Conservation (phyloP, 129 eudicot genomes). For the Rutidosis leptorrhynchoides region DNA sequence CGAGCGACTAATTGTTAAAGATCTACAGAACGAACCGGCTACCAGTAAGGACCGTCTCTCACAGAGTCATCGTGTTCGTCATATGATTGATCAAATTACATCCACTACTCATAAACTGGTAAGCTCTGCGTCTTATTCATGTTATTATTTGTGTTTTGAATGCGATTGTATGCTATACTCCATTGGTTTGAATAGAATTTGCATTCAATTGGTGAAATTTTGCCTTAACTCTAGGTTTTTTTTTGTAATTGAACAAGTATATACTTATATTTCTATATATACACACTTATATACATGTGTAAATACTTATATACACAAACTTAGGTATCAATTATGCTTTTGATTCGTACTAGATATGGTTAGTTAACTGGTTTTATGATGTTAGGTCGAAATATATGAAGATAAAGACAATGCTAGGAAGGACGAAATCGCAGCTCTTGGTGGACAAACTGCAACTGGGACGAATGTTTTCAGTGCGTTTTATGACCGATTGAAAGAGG, state of each 20-base stretch:
- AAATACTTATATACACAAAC: too few relatives aligned
- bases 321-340: background rate
- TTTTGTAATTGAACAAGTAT: background rate
- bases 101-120: slow-evolving; percentile 71
- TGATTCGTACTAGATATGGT: slow-evolving; percentile 13
- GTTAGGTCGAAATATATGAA: slow-evolving; percentile 83
- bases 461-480: slow-evolving; percentile 88
- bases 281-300: too few relatives aligned
- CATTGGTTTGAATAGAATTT: background rate
- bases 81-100: slow-evolving; percentile 73
- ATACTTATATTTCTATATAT: too few relatives aligned
- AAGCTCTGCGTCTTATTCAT: background rate
- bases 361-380: slow-evolving; percentile 12
- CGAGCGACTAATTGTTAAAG: slow-evolving; percentile 75
- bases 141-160: background rate
- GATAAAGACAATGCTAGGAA: slow-evolving; percentile 86
- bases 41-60: slow-evolving; percentile 67
- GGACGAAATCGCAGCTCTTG: slow-evolving; percentile 94
- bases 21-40: slow-evolving; percentile 82
- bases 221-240: background rate
- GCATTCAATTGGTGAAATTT: background rate
- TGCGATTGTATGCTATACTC: background rate
- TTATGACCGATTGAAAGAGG: slow-evolving; percentile 92
- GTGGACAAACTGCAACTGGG: slow-evolving; percentile 80
- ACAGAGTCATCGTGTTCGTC: slow-evolving; percentile 96